phyloP scores from a whole-genome alignment of 2,329 filamentous ascomycete genomes.

The Ceratocystis huliohia region DNA sequence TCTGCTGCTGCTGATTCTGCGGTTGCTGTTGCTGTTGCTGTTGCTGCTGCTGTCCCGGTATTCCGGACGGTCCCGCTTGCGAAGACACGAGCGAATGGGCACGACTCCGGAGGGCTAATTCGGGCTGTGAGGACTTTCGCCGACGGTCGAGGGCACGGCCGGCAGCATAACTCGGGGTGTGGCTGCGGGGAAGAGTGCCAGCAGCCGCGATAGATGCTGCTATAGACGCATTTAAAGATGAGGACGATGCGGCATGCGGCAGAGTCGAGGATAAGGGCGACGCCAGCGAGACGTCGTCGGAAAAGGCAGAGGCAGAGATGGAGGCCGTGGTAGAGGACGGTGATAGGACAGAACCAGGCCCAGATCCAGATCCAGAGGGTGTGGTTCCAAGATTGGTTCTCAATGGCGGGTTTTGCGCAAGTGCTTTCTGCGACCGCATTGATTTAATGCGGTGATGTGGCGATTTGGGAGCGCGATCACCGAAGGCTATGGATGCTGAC shows the following conservation, averaged over 20 bases:
- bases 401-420: not conserved
- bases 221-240: constrained; percentile 13
- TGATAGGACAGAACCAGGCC: not conserved
- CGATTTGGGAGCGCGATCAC: constrained; percentile 7
- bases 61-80: constrained; percentile 23
- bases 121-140: constrained; percentile 39
- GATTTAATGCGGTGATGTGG: constrained; percentile 17
- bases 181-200: constrained; percentile 38
- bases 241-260: constrained; percentile 10
- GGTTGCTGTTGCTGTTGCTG: constrained; percentile 25
- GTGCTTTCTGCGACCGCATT: constrained; percentile 16
- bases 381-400: not conserved
- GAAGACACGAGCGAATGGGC: constrained; percentile 33
- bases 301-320: constrained; percentile 7
- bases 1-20: not conserved
- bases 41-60: constrained; percentile 38
- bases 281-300: not conserved
- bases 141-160: constrained; percentile 43
- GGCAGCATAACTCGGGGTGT: constrained; percentile 49
- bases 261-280: not conserved
- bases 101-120: constrained; percentile 43
- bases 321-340: constrained; percentile 6
- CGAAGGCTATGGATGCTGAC: constrained; percentile 2
- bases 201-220: constrained; percentile 30
- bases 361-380: not conserved